Evolutionary conservation across 345 rosid genomes (phyloP).

Genomic region (Arabidopsis suecica): DNA sequence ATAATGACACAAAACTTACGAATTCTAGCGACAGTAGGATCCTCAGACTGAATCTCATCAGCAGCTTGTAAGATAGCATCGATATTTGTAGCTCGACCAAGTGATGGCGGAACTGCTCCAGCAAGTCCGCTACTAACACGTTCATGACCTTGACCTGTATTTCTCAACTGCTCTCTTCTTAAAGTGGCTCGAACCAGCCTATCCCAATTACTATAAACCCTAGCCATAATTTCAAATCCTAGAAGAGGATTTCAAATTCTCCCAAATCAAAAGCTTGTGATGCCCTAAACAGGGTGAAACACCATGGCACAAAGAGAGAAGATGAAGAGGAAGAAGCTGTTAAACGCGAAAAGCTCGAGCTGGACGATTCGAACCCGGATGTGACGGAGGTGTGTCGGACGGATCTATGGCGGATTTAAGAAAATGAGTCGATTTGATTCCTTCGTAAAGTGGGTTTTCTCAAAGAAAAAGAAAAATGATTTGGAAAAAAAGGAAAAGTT

Average conservation of each 20-base stretch:
- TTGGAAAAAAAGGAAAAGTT: background rate
- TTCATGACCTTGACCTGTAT: slow-evolving; percentile 63
- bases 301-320: slow-evolving; percentile 16
- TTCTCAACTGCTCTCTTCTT: slow-evolving; percentile 74
- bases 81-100: slow-evolving; percentile 81
- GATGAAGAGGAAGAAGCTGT: slow-evolving; percentile 2
- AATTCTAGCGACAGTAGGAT: slow-evolving; percentile 83
- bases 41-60: slow-evolving; percentile 87
- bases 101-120: slow-evolving; percentile 86
- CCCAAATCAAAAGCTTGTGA: slow-evolving; percentile 9
- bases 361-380: slow-evolving; percentile 37
- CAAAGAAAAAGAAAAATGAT: slow-evolving; percentile 2
- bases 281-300: slow-evolving; percentile 22
- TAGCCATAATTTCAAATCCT: slow-evolving; percentile 59
- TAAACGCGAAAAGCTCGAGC: slow-evolving; percentile 18
- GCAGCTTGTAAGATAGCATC: slow-evolving; percentile 93
- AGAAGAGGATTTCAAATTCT: slow-evolving; percentile 32
- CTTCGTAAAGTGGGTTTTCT: slow-evolving; percentile 40
- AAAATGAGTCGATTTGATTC: slow-evolving; percentile 35
- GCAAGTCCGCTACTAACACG: slow-evolving; percentile 74
- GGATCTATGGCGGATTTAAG: slow-evolving; percentile 45
- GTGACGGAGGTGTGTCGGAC: slow-evolving; percentile 30
- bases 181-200: slow-evolving; percentile 88
- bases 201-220: slow-evolving; percentile 78
- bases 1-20: slow-evolving; percentile 48